Conservation (phyloP, 179 eudicot species). For the Silene vulgaris region DNA sequence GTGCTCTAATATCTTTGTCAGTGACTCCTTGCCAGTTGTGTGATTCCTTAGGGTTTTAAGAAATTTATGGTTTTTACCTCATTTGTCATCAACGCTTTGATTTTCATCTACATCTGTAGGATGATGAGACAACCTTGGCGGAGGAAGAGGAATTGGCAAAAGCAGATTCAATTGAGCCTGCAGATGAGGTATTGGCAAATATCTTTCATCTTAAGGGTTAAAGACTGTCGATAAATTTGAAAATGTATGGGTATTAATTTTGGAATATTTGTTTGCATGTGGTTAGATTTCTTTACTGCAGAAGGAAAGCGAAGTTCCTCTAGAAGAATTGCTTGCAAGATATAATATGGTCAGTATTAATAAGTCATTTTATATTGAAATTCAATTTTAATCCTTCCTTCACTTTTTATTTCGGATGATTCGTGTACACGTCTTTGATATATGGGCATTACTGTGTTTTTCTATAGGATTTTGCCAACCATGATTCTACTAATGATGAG, state of each 20-base stretch:
- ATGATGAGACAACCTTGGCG: conserved; percentile 82
- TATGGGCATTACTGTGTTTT: conserved; percentile 13
- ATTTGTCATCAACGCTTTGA: not conserved
- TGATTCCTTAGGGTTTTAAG: not conserved
- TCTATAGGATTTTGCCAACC: conserved; percentile 36
- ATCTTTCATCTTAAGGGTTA: not conserved
- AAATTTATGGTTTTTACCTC: not conserved
- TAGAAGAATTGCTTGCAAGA: conserved; percentile 86
- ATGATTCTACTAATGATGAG: conserved; percentile 41
- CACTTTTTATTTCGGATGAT: conserved; percentile 8
- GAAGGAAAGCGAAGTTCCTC: conserved; percentile 85
- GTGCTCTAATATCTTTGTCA: not conserved
- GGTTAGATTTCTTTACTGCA: conserved; percentile 77
- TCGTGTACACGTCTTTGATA: conserved; percentile 20
- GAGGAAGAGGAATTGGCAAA: conserved; percentile 90
- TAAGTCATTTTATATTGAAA: not conserved
- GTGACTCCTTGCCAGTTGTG: not conserved
- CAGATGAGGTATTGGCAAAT: conserved; percentile 55
- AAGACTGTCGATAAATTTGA: not conserved
- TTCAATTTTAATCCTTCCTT: conserved; percentile 36
- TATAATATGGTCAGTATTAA: conserved; percentile 63
- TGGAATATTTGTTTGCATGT: conserved; percentile 1
- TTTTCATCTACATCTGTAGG: conserved; percentile 39
- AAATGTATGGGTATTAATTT: conserved; percentile 1
- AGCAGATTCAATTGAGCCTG: conserved; percentile 47